Conservation (phyloP, 306 rosid species). For the Carpinus fangiana region DNA sequence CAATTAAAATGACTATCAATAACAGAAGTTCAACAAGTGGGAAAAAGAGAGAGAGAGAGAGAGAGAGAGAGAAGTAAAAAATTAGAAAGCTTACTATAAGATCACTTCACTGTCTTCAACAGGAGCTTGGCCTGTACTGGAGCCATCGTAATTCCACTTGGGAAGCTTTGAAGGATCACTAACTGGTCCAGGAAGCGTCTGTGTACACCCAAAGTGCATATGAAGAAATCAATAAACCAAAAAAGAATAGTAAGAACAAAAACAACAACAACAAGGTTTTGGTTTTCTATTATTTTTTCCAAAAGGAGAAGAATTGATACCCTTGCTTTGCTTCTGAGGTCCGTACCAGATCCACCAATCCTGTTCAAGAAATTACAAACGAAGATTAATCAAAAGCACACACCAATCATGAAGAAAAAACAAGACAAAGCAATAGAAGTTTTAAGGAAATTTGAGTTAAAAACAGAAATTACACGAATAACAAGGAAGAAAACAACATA, state of each 20-base stretch:
- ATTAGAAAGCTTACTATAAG: slow-evolving; percentile 49
- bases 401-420: not conserved
- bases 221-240: not conserved
- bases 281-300: not conserved
- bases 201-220: slow-evolving; percentile 20
- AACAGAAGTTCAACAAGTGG: not conserved
- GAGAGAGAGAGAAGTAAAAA: not conserved
- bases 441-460: not conserved
- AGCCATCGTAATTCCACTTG: slow-evolving; percentile 91
- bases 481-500: not conserved
- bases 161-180: slow-evolving; percentile 77
- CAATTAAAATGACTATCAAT: not conserved
- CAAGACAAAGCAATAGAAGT: not conserved
- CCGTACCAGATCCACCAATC: slow-evolving; percentile 97
- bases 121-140: slow-evolving; percentile 93
- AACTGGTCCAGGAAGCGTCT: slow-evolving; percentile 80
- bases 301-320: slow-evolving; percentile 37
- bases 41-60: not conserved
- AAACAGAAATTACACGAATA: not conserved
- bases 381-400: not conserved
- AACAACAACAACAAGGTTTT: not conserved
- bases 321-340: slow-evolving; percentile 94
- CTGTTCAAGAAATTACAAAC: slow-evolving; percentile 27
- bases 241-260: not conserved
- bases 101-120: slow-evolving; percentile 91